Percentiles rank a stretch among this genome's conserved stretches.
phyloP scores from a whole-genome alignment of 2,329 filamentous ascomycete genomes.

The Raffaelea ambrosiae region DNA sequence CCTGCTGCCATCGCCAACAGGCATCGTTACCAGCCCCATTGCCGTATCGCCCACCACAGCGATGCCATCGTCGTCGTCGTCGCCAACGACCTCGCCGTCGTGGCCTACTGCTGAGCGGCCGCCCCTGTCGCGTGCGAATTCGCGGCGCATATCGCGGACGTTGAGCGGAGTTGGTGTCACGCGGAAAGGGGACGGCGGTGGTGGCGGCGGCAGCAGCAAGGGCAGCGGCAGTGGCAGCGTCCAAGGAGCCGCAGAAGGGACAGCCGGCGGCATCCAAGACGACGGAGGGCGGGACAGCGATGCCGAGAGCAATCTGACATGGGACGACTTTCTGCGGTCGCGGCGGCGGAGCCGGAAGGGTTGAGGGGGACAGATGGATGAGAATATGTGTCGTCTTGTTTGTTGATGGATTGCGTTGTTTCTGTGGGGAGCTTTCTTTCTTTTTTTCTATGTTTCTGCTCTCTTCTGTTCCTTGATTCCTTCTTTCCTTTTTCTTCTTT shows the following conservation, averaged over 20 bases:
- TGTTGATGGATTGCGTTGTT: too few species aligned
- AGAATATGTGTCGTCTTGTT: too few species aligned
- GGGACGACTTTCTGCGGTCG: slow-evolving; percentile 9
- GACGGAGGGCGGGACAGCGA: neutral
- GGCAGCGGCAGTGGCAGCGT: neutral
- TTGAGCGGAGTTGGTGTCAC: neutral
- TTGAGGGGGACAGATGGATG: too few species aligned
- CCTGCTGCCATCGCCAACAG: too few species aligned
- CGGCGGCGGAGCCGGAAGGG: too few species aligned
- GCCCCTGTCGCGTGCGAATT: neutral
- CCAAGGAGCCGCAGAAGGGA: neutral
- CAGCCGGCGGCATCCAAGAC: neutral
- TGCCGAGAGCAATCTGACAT: slow-evolving; percentile 6
- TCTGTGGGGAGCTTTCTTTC: too few species aligned
- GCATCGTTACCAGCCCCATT: too few species aligned
- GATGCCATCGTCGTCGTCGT: neutral
- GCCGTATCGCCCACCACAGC: neutral
- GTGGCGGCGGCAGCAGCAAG: neutral
- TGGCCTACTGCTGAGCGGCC: neutral
- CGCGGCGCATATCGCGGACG: neutral
- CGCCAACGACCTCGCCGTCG: neutral
- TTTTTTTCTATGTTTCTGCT: too few species aligned
- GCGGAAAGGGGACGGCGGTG: neutral
- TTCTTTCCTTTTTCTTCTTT: too few species aligned
- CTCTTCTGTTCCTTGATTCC: too few species aligned